phyloP scores from a whole-genome alignment of 163 green algal genomes.

The Smithsoniella earleae region DNA sequence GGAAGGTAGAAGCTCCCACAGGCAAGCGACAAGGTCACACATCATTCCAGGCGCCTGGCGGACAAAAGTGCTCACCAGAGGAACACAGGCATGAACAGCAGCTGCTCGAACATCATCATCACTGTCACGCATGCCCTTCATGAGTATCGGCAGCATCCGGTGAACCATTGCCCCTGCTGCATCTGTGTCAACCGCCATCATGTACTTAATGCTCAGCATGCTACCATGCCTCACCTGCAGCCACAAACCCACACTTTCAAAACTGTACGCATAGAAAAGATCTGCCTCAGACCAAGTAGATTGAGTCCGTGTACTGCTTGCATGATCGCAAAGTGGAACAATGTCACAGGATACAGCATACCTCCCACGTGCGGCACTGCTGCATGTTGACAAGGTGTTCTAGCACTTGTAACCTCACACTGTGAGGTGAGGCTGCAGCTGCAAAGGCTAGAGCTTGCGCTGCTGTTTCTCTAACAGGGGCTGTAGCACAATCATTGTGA shows the following conservation, averaged over 20 bases:
- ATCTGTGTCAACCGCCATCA: constrained; percentile 36
- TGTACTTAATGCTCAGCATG: constrained; percentile 49
- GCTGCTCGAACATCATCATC: constrained; percentile 3
- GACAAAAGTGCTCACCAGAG: neutral
- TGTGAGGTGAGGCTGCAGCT: neutral
- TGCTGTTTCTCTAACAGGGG: constrained; percentile 88
- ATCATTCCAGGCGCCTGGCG: neutral
- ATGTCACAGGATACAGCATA: too few relatives aligned
- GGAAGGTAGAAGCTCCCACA: constrained; percentile 18
- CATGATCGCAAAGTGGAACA: too few relatives aligned
- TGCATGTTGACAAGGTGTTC: constrained; percentile 12
- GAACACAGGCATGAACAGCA: constrained; percentile 20
- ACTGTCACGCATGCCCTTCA: constrained; percentile 3
- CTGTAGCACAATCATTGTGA: constrained; percentile 42
- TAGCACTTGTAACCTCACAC: neutral
- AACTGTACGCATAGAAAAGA: too few relatives aligned
- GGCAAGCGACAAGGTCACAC: neutral
- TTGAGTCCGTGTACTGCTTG: too few relatives aligned
- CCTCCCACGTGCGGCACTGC: neutral
- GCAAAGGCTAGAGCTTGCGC: constrained; percentile 81
- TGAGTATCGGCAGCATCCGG: constrained; percentile 1
- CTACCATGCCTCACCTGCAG: constrained; percentile 42
- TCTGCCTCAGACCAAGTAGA: too few relatives aligned
- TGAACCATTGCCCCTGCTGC: neutral
- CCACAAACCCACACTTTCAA: too few relatives aligned